These are phyloP conservation scores for Penicillium paxilli DNA, from an alignment of 495 filamentous ascomycete genomes.

Conservation along the genomic window DNA sequence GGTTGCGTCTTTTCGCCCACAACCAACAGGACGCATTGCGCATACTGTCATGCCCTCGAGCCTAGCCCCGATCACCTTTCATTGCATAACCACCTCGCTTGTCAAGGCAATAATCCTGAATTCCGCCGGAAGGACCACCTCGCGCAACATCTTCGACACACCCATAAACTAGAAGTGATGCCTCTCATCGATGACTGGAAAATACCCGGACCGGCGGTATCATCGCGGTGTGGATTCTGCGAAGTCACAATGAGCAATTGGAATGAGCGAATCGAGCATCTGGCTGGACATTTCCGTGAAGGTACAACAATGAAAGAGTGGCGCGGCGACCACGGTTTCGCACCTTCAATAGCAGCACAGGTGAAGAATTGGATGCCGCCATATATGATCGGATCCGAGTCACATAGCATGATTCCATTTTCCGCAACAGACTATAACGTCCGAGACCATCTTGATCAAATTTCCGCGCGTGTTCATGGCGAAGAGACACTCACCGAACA, in stretches of 20 bases:
- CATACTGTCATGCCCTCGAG: constrained; percentile 21
- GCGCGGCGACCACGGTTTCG: constrained; percentile 70
- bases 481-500: not conserved
- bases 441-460: constrained; percentile 20
- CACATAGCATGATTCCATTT: constrained; percentile 26
- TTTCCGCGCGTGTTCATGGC: constrained; percentile 14
- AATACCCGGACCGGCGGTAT: constrained; percentile 53
- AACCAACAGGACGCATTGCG: constrained; percentile 50
- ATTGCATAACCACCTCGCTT: constrained; percentile 60
- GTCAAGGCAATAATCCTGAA: constrained; percentile 60
- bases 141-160: constrained; percentile 69
- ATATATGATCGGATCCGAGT: constrained; percentile 35
- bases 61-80: constrained; percentile 18
- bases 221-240: constrained; percentile 69
- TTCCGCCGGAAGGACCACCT: constrained; percentile 82
- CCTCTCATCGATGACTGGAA: constrained; percentile 70
- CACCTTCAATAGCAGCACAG: constrained; percentile 57
- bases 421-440: constrained; percentile 14
- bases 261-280: constrained; percentile 59
- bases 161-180: constrained; percentile 63
- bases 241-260: constrained; percentile 57
- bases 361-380: constrained; percentile 64
- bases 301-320: constrained; percentile 65
- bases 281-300: constrained; percentile 63
- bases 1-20: constrained; percentile 28